A percentile compares a stretch with the other conserved stretches of the same genome.
These are phyloP conservation scores for Cystobasidium ongulense DNA, from an alignment of 768 basidiomycete species.

Conservation along the genomic window DNA sequence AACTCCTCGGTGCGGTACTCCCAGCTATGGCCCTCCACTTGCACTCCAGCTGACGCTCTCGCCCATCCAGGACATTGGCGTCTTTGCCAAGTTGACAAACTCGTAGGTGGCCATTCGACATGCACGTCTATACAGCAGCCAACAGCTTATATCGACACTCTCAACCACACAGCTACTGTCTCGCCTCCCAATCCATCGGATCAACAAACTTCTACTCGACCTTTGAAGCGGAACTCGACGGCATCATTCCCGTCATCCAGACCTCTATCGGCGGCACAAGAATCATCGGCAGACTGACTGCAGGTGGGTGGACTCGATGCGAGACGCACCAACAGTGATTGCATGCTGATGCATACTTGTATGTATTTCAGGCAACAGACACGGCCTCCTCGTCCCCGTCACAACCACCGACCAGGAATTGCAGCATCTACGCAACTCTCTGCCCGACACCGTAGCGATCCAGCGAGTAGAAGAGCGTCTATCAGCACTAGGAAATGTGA, in stretches of 20 bases:
- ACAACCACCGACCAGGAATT: constrained; percentile 96
- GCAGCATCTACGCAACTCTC: constrained; percentile 89
- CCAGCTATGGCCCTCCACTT: not conserved
- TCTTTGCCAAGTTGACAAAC: constrained; percentile 96
- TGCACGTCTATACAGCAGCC: not conserved
- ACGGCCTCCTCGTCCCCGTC: constrained; percentile 90
- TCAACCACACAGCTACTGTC: constrained; percentile 60
- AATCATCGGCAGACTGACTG: constrained; percentile 84
- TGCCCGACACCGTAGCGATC: constrained; percentile 85
- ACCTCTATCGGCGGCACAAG: constrained; percentile 89
- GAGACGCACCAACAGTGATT: not conserved
- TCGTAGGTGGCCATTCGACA: constrained; percentile 43
- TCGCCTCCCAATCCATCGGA: constrained; percentile 78
- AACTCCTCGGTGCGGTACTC: constrained; percentile 37
- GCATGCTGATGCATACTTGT: not conserved
- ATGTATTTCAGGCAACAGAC: constrained; percentile 67
- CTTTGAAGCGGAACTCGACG: constrained; percentile 87
- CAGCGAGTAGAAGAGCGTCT: constrained; percentile 95
- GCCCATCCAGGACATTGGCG: constrained; percentile 63
- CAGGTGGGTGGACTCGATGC: constrained; percentile 53
- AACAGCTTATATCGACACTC: not conserved
- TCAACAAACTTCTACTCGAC: constrained; percentile 94
- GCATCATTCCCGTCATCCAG: constrained; percentile 87
- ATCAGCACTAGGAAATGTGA: constrained; percentile 94
- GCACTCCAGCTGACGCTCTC: not conserved